phyloP scores from a whole-genome alignment of 257 asterid genomes.

The Cinchona pubescens region DNA sequence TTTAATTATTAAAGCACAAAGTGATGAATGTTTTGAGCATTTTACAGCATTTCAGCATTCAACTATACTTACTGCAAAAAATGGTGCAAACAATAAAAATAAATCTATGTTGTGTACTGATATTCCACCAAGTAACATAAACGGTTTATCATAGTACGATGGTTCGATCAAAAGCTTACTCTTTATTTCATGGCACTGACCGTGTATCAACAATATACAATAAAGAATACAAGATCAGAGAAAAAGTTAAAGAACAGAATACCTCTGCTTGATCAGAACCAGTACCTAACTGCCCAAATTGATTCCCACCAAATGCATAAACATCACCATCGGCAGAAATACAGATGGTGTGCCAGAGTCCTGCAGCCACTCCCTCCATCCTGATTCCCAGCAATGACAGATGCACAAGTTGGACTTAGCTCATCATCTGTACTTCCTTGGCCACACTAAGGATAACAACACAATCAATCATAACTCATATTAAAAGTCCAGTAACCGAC shows the following conservation, averaged over 20 bases:
- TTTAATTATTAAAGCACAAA: constrained; percentile 3
- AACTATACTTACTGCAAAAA: neutral
- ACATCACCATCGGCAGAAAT: constrained; percentile 94
- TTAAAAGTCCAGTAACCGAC: neutral
- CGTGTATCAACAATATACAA: neutral
- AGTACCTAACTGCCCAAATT: constrained; percentile 97
- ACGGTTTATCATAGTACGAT: neutral
- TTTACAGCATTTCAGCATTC: neutral
- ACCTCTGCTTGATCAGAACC: constrained; percentile 96
- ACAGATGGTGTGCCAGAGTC: constrained; percentile 96
- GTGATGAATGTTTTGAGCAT: neutral
- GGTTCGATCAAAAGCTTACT: too few relatives aligned
- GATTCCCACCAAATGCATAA: constrained; percentile 95
- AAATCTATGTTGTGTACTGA: neutral
- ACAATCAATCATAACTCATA: neutral
- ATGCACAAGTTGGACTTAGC: constrained; percentile 80
- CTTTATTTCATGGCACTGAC: neutral
- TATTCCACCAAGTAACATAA: neutral
- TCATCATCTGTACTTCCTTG: constrained; percentile 98
- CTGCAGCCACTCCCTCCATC: constrained; percentile 86
- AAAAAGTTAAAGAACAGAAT: constrained; percentile 9
- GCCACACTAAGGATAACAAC: constrained; percentile 63
- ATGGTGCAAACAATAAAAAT: neutral
- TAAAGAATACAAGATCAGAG: neutral
- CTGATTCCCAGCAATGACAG: constrained; percentile 91